Evolutionary conservation across 1,284 basidiomycete genomes (phyloP).

Genomic region (Malassezia slooffiae): DNA sequence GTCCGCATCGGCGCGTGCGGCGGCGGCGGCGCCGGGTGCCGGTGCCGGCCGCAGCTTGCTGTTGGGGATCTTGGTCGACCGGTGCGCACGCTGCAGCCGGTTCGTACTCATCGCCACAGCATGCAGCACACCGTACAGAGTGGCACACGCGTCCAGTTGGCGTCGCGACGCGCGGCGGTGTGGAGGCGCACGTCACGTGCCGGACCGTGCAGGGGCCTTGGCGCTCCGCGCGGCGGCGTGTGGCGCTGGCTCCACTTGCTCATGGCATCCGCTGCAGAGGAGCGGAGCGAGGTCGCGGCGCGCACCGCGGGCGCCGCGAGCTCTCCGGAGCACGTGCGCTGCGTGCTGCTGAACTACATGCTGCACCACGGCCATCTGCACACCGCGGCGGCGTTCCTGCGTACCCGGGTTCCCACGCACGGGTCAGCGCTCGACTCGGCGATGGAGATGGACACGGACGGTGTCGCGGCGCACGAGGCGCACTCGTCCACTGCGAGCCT

Average conservation of each 20-base stretch:
- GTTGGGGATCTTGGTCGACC: slow-evolving; percentile 43
- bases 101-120: slow-evolving; percentile 18
- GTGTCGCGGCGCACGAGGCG: no score
- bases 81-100: slow-evolving; percentile 27
- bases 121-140: background rate
- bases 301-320: background rate
- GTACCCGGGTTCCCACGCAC: no score
- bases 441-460: no score
- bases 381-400: slow-evolving; percentile 58
- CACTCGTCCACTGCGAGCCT: no score
- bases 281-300: background rate
- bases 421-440: no score
- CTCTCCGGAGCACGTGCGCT: slow-evolving; percentile 37
- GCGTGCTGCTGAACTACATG: slow-evolving; percentile 70
- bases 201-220: background rate
- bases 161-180: background rate
- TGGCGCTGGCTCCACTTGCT: background rate
- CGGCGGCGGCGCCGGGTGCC: background rate
- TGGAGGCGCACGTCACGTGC: background rate
- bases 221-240: background rate
- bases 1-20: slow-evolving; percentile 18
- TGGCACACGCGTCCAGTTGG: background rate
- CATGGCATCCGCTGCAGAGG: background rate
- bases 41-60: slow-evolving; percentile 36
- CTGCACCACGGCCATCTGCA: slow-evolving; percentile 61